Evolutionary conservation across 2,329 filamentous ascomycete species (phyloP).

Genomic region (Diaporthe humulicola): DNA sequence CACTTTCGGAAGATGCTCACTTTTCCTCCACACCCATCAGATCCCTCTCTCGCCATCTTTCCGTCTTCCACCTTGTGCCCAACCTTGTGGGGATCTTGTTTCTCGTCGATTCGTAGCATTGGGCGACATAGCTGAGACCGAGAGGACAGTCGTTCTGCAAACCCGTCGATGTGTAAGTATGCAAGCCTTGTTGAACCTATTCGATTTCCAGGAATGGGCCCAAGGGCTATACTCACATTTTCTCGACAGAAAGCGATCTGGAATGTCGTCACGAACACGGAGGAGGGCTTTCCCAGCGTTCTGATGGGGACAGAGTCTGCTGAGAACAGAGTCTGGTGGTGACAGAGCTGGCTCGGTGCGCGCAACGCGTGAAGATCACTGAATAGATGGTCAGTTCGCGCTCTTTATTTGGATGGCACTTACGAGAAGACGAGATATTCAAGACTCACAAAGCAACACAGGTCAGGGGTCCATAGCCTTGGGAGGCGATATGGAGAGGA

Average conservation of each 20-base stretch:
- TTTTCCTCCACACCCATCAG: not conserved
- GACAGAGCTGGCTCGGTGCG: too few relatives aligned
- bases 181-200: not conserved
- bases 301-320: too few relatives aligned
- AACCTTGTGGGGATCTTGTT: too few relatives aligned
- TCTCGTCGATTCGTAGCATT: too few relatives aligned
- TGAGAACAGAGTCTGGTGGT: too few relatives aligned
- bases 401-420: not conserved
- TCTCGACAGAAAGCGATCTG: not conserved
- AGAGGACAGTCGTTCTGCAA: too few relatives aligned
- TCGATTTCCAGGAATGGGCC: not conserved
- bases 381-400: not conserved
- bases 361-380: not conserved
- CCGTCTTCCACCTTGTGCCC: not conserved
- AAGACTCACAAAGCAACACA: not conserved
- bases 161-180: not conserved
- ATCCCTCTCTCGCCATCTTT: not conserved
- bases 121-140: too few relatives aligned
- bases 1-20: not conserved
- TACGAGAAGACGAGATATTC: not conserved
- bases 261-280: not conserved
- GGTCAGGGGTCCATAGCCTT: not conserved
- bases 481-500: not conserved
- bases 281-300: not conserved
- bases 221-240: not conserved